Conservation (phyloP, 495 filamentous ascomycete genomes). For the Penicillium lagena region DNA sequence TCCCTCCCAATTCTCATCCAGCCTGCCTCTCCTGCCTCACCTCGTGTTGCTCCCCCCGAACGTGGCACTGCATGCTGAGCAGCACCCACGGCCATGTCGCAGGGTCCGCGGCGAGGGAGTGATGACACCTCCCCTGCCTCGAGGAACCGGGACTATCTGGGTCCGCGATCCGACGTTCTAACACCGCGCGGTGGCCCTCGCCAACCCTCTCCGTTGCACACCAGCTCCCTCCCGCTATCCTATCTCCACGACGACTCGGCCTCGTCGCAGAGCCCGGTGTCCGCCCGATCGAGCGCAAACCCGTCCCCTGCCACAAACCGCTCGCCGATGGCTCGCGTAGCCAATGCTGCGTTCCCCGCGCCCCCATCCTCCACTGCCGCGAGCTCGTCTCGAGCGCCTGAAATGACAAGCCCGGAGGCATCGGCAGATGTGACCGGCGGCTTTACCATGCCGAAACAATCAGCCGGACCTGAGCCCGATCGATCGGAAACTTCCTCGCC, state of each 20-base stretch:
- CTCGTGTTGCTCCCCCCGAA: conserved; percentile 9
- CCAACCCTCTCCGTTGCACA: conserved; percentile 32
- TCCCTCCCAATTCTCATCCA: too few species aligned
- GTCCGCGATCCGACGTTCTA: conserved; percentile 22
- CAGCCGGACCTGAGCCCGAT: conserved; percentile 21
- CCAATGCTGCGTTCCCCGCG: conserved; percentile 28
- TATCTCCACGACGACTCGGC: conserved; percentile 15
- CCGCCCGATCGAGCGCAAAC: conserved; percentile 20
- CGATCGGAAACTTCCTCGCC: conserved; percentile 28
- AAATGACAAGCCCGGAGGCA: conserved; percentile 7
- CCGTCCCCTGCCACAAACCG: conserved; percentile 17
- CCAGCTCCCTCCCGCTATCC: conserved; percentile 22
- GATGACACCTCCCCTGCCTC: conserved; percentile 17
- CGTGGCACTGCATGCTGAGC: conserved; percentile 22
- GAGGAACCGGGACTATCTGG: conserved; percentile 25
- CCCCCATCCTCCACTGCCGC: conserved; percentile 19
- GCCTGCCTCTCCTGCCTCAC: neutral
- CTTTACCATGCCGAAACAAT: conserved; percentile 16
- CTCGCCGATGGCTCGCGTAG: conserved; percentile 16
- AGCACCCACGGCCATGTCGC: conserved; percentile 32
- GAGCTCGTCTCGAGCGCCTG: conserved; percentile 9
- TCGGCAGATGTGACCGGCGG: conserved; percentile 6
- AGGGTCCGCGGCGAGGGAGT: conserved; percentile 26
- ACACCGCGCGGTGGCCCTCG: conserved; percentile 17
- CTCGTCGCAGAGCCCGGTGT: conserved; percentile 25